These are phyloP conservation scores for Coleophoma cylindrospora DNA, from an alignment of 2,329 filamentous ascomycete genomes.

Conservation along the genomic window DNA sequence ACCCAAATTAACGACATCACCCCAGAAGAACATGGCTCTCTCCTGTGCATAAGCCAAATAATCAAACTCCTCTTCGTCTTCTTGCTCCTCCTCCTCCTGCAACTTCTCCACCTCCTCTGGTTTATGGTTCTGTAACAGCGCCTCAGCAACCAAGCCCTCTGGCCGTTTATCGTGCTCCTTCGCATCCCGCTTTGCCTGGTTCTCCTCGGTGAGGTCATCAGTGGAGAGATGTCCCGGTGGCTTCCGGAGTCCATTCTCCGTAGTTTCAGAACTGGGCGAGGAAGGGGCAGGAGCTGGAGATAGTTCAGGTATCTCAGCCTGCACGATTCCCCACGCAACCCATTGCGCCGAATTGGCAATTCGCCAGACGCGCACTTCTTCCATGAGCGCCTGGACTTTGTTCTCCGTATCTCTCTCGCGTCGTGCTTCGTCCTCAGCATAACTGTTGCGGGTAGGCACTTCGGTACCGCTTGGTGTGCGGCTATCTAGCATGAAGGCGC, in stretches of 20 bases:
- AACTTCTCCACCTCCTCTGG: conserved; percentile 8
- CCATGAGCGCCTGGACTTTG: conserved; percentile 65
- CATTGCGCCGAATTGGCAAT: conserved; percentile 83
- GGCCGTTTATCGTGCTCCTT: conserved; percentile 10
- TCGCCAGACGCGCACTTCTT: conserved; percentile 81
- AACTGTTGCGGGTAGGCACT: conserved; percentile 20
- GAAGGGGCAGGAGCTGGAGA: not conserved
- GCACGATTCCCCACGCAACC: conserved; percentile 95
- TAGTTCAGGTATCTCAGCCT: conserved; percentile 79
- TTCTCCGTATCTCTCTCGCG: conserved; percentile 61
- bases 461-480: conserved; percentile 49
- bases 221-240: not conserved
- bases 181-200: not conserved
- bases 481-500: conserved; percentile 75
- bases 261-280: not conserved
- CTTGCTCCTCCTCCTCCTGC: conserved; percentile 12
- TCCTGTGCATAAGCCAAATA: conserved; percentile 91
- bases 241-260: not conserved
- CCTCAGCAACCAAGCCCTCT: conserved; percentile 14
- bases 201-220: not conserved
- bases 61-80: conserved; percentile 72
- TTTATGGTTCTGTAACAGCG: conserved; percentile 4
- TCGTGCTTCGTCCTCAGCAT: conserved; percentile 51
- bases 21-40: conserved; percentile 89
- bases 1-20: conserved; percentile 75